phyloP scores from a whole-genome alignment of 2,329 filamentous ascomycete species.

The Beauveria bassiana region DNA sequence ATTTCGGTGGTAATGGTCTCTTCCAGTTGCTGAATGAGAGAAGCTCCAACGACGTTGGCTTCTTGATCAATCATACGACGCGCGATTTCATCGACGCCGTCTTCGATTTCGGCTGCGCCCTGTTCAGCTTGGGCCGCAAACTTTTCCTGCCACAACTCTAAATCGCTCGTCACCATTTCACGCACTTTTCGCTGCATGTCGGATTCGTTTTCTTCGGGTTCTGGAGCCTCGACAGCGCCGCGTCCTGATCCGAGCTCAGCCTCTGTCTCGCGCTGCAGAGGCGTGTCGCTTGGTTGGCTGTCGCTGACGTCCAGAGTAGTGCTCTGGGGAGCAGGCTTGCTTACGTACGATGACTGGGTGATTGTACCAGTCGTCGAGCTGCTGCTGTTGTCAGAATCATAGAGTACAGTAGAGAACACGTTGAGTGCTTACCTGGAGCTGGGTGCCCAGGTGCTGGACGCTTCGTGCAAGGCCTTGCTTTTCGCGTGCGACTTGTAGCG shows the following conservation, averaged over 20 bases:
- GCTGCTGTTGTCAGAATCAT: not conserved
- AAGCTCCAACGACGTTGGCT: conserved; percentile 56
- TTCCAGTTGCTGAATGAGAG: conserved; percentile 61
- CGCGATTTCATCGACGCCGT: conserved; percentile 52
- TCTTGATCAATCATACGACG: conserved; percentile 52
- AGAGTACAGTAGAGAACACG: not conserved
- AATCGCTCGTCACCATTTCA: conserved; percentile 66
- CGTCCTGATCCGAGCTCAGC: conserved; percentile 14
- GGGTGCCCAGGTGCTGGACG: not conserved
- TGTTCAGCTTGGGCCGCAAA: conserved; percentile 81
- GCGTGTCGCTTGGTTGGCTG: not conserved
- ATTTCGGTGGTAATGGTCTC: conserved; percentile 58
- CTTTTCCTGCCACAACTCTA: conserved; percentile 80
- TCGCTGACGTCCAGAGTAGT: conserved; percentile 15
- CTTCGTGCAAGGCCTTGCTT: conserved; percentile 16
- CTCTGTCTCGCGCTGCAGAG: conserved; percentile 12
- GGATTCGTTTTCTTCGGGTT: conserved; percentile 39
- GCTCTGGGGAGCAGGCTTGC: conserved; percentile 26
- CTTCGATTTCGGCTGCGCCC: conserved; percentile 65
- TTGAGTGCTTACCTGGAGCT: conserved; percentile 15
- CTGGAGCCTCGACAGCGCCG: conserved; percentile 35
- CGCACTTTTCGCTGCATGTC: conserved; percentile 51
- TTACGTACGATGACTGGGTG: conserved; percentile 23
- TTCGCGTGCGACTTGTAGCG: conserved; percentile 49
- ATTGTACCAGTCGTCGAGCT: not conserved